Evolutionary conservation across 2,329 filamentous ascomycete genomes (phyloP).

Genomic region (Alternaria alternata): DNA sequence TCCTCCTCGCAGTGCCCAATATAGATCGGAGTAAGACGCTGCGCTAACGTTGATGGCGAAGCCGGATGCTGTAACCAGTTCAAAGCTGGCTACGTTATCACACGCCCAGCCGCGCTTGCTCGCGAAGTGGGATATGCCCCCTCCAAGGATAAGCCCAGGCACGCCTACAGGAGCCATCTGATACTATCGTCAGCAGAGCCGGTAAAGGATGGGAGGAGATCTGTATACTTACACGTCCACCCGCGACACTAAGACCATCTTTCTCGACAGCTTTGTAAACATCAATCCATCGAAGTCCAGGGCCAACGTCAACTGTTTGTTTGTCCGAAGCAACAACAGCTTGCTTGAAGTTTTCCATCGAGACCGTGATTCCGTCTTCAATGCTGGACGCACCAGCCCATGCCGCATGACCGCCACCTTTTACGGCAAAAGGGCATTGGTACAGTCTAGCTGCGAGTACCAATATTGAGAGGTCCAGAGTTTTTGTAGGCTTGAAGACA

Average conservation of each 20-base stretch:
- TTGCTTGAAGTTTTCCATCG: slow-evolving; percentile 45
- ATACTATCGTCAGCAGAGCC: not conserved
- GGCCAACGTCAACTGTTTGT: slow-evolving; percentile 30
- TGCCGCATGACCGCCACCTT: slow-evolving; percentile 54
- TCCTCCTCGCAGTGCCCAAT: slow-evolving; percentile 46
- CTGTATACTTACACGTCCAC: slow-evolving; percentile 26
- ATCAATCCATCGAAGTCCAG: slow-evolving; percentile 41
- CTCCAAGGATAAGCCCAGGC: slow-evolving; percentile 38
- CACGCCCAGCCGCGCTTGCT: slow-evolving; percentile 35
- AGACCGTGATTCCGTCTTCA: slow-evolving; percentile 54
- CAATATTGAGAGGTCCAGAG: slow-evolving; percentile 19
- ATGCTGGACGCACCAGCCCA: slow-evolving; percentile 53
- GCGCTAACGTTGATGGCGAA: slow-evolving; percentile 12
- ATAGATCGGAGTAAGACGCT: slow-evolving; percentile 49
- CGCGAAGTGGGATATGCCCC: slow-evolving; percentile 33
- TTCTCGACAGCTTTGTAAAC: slow-evolving; percentile 38
- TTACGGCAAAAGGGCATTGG: slow-evolving; percentile 52
- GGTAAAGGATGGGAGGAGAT: not conserved
- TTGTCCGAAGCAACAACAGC: slow-evolving; percentile 35
- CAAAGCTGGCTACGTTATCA: slow-evolving; percentile 38
- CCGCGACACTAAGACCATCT: slow-evolving; percentile 31
- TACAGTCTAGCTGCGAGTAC: slow-evolving; percentile 24
- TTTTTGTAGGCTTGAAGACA: slow-evolving; percentile 27
- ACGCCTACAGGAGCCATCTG: slow-evolving; percentile 35
- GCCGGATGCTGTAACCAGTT: slow-evolving; percentile 29